Base-by-base conservation (phyloP, 2,329 filamentous ascomycete species). In the Setomelanomma holmii region DNA sequence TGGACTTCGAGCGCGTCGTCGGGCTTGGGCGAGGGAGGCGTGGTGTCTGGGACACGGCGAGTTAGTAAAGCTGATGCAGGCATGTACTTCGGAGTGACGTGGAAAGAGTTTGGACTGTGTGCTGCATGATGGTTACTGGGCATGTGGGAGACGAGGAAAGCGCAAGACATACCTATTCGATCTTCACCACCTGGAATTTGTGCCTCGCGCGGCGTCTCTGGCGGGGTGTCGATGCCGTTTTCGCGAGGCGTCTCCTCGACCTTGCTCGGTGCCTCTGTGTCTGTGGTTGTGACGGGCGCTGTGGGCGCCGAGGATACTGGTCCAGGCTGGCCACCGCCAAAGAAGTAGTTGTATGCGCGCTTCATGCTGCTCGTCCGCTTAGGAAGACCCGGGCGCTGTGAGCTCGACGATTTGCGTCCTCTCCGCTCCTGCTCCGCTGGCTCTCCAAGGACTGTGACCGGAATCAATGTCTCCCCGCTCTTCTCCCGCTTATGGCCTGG, bases 261-360 rank as follows among this genome's bases (percentile, higher is more conserved):
- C 35, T 61, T 58, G 54, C 56, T 65, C 20, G 62, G 53, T 17
- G 64, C 58, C 10, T 56, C 53, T 14, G 60, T 55, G 12, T 66
- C 64, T 7, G 60, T 61, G 14, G 68, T 67, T 16, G 62, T 66
- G 33, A 66, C 55, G 4, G 67, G 67, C 6, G 66, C 67, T 5
- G 65, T 65, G 11, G 71, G 69, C 23, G 63, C 61, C 20, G 61
- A 56, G 21, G 68, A 66, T 4, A 62, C 57, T 7, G 64, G 61
- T 35, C 56, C 58, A 5, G 64, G 56, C 21, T 60, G 43, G 19
- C 40, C 35, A 36, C 63, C 65, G 40, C 72, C 72, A 52, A 76
- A 76, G 45, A 76, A 75, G 54, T 75, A 76, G 58, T 74, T 73
- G 65, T 75, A 75, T 8, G 72, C 72, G 51, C 73, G 65, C 55